phyloP scores from a whole-genome alignment of 2,329 filamentous ascomycete species.

The Aotearoamyces nothofagi region DNA sequence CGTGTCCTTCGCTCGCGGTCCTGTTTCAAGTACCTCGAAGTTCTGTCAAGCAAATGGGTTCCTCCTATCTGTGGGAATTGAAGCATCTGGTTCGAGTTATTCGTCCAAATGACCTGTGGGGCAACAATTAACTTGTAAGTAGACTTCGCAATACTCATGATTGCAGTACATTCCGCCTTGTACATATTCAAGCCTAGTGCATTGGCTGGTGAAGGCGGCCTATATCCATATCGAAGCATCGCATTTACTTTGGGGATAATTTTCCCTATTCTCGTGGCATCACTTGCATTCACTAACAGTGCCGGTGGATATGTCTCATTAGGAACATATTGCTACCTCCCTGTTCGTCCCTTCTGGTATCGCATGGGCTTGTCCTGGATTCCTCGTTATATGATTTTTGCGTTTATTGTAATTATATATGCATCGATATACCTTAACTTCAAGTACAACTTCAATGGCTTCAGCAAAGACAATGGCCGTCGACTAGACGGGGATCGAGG shows the following conservation, averaged over 20 bases:
- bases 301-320: constrained; percentile 40
- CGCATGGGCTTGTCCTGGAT: constrained; percentile 55
- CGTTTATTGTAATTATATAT: constrained; percentile 48
- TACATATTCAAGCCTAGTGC: constrained; percentile 48
- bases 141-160: constrained; percentile 57
- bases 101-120: neutral
- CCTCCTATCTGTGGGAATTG: constrained; percentile 48
- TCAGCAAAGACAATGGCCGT: constrained; percentile 10
- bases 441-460: constrained; percentile 19
- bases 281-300: constrained; percentile 45
- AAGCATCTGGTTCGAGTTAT: constrained; percentile 36
- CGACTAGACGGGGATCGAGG: no score
- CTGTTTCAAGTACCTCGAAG: constrained; percentile 30
- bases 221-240: constrained; percentile 49
- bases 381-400: constrained; percentile 55
- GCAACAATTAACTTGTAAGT: constrained; percentile 1
- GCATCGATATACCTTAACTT: constrained; percentile 58
- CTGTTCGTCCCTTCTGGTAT: constrained; percentile 52
- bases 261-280: constrained; percentile 43
- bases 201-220: constrained; percentile 38
- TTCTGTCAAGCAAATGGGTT: constrained; percentile 59
- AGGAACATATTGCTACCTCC: constrained; percentile 56
- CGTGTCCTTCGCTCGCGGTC: constrained; percentile 36
- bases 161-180: constrained; percentile 57
- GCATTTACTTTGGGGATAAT: constrained; percentile 42